Conservation (phyloP, 2,329 filamentous ascomycete species). For the Xylariales sp. region DNA sequence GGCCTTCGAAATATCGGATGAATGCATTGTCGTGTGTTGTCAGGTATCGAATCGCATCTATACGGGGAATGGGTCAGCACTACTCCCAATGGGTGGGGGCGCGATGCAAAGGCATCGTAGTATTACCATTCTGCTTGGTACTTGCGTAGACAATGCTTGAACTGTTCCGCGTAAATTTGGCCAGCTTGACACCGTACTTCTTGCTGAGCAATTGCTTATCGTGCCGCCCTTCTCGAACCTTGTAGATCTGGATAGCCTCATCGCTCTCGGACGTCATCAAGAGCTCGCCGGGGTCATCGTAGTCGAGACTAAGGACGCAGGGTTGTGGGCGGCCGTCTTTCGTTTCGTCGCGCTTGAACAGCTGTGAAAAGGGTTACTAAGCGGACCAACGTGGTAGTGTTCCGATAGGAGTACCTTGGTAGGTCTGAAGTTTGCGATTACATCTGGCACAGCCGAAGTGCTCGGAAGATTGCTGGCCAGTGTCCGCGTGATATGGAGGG, state of each 20-base stretch:
- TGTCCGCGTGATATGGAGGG: conserved; percentile 64
- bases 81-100: neutral
- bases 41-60: conserved; percentile 85
- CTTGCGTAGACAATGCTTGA: conserved; percentile 95
- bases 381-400: neutral
- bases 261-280: conserved; percentile 92
- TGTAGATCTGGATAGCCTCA: conserved; percentile 95
- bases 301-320: conserved; percentile 89
- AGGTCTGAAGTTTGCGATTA: conserved; percentile 81
- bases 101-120: neutral
- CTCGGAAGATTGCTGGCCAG: conserved; percentile 56
- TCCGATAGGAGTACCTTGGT: conserved; percentile 70
- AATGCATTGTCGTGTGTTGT: conserved; percentile 96
- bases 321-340: conserved; percentile 66
- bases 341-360: conserved; percentile 69
- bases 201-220: conserved; percentile 92
- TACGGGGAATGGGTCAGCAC: conserved; percentile 10
- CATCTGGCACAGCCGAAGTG: conserved; percentile 78
- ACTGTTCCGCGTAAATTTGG: conserved; percentile 91
- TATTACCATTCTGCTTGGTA: conserved; percentile 87
- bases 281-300: conserved; percentile 93
- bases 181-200: conserved; percentile 95
- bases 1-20: conserved; percentile 94
- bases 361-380: conserved; percentile 52
- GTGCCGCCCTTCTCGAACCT: conserved; percentile 88